Percentiles rank a stretch among this genome's conserved stretches.
These are phyloP conservation scores for Taiozyma sp. DNA, from an alignment of 1,139 yeast genomes.

Conservation along the genomic window DNA sequence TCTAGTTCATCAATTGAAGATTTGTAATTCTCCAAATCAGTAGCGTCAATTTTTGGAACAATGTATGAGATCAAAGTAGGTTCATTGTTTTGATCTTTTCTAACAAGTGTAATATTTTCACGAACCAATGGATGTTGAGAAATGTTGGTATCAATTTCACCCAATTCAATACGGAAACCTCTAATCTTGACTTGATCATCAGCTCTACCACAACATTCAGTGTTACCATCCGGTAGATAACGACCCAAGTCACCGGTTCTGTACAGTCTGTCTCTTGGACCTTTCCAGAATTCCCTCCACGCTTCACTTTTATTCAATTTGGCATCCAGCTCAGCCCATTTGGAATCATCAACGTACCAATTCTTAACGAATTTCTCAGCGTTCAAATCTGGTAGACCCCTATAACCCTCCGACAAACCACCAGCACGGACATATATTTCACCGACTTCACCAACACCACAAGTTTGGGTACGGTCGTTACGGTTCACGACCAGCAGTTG, in stretches of 20 bases:
- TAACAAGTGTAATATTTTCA: slow-evolving; percentile 89
- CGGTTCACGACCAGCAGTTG: slow-evolving; percentile 92
- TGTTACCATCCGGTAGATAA: slow-evolving; percentile 93
- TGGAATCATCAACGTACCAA: slow-evolving; percentile 69
- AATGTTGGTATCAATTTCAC: slow-evolving; percentile 96
- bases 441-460: slow-evolving; percentile 99
- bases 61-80: slow-evolving; percentile 86
- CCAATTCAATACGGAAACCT: slow-evolving; percentile 96
- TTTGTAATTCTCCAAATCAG: slow-evolving; percentile 49
- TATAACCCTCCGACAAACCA: slow-evolving; percentile 94
- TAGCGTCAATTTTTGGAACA: slow-evolving; percentile 69
- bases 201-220: slow-evolving; percentile 98
- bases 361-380: slow-evolving; percentile 81
- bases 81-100: slow-evolving; percentile 89
- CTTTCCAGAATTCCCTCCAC: slow-evolving; percentile 83
- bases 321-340: slow-evolving; percentile 56
- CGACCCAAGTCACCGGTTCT: slow-evolving; percentile 98
- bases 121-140: slow-evolving; percentile 90
- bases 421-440: slow-evolving; percentile 98
- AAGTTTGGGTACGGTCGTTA: slow-evolving; percentile 76
- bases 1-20: slow-evolving; percentile 38
- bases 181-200: slow-evolving; percentile 98
- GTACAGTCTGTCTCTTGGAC: slow-evolving; percentile 92
- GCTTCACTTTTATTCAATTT: slow-evolving; percentile 36
- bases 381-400: slow-evolving; percentile 86